Percentiles rank a stretch among this genome's conserved stretches.
Evolutionary conservation across 345 rosid genomes (phyloP).

Genomic region (Clausena lansium): DNA sequence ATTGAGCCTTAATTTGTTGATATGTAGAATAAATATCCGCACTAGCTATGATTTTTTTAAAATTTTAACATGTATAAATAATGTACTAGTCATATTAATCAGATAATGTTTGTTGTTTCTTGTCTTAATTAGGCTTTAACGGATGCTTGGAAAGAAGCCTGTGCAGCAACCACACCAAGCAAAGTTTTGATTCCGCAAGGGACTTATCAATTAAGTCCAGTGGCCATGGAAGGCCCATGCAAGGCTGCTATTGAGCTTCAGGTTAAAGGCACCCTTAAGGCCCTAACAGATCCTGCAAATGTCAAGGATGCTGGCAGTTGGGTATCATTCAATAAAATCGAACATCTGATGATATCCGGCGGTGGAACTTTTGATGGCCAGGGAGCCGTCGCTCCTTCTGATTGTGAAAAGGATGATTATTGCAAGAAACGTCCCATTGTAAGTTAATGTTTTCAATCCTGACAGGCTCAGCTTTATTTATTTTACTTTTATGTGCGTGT

Average conservation of each 20-base stretch:
- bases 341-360: constrained; percentile 40
- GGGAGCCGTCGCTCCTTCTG: constrained; percentile 44
- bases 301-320: constrained; percentile 36
- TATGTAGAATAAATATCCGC: not conserved
- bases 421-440: constrained; percentile 47
- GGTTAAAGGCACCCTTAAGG: constrained; percentile 40
- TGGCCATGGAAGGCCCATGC: constrained; percentile 49
- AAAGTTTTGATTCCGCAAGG: constrained; percentile 45
- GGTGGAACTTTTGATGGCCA: constrained; percentile 66
- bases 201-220: constrained; percentile 21
- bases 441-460: constrained; percentile 13
- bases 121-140: constrained; percentile 25
- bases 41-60: not conserved
- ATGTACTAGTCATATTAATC: not conserved
- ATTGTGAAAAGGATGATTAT: constrained; percentile 19
- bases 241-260: constrained; percentile 32
- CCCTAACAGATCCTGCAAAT: constrained; percentile 30
- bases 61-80: not conserved
- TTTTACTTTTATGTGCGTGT: too few species aligned
- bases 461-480: not conserved
- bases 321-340: constrained; percentile 39
- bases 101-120: not conserved
- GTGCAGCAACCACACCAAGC: constrained; percentile 35
- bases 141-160: constrained; percentile 50
- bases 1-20: not conserved